Conservation (phyloP, 2,329 filamentous ascomycete genomes). For the Colletotrichum gigasporum region DNA sequence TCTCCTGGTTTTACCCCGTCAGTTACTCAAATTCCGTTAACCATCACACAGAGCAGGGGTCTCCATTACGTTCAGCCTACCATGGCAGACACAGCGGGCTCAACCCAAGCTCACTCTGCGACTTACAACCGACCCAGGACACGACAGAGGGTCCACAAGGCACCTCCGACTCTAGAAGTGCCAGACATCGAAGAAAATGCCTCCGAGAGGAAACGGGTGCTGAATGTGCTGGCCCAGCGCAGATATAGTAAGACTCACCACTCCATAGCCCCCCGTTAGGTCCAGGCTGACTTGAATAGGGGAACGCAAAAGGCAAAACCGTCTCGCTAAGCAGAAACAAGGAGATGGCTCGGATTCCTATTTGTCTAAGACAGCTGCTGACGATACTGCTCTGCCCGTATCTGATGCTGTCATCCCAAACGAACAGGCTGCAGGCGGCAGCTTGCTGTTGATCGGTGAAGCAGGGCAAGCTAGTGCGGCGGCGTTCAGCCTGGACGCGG, state of each 20-base stretch:
- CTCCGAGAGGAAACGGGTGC: slow-evolving; percentile 60
- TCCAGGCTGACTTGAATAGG: slow-evolving; percentile 32
- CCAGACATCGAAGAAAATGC: slow-evolving; percentile 61
- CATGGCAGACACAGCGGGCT: not conserved
- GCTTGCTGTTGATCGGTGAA: not conserved
- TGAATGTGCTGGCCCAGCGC: slow-evolving; percentile 64
- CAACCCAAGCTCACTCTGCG: not conserved
- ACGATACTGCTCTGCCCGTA: not conserved
- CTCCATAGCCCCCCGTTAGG: not conserved
- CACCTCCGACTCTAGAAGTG: slow-evolving; percentile 50
- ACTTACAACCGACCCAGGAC: slow-evolving; percentile 29
- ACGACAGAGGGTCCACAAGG: slow-evolving; percentile 51
- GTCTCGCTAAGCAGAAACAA: slow-evolving; percentile 8
- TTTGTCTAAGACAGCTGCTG: slow-evolving; percentile 3
- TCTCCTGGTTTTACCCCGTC: not conserved
- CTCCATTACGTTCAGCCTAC: not conserved
- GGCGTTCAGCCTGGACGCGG: slow-evolving; percentile 5
- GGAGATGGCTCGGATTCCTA: not conserved
- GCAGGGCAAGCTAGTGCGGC: slow-evolving; percentile 13
- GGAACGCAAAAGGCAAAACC: slow-evolving; percentile 39
- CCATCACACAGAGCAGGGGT: not conserved
- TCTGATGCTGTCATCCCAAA: not conserved
- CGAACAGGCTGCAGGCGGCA: slow-evolving; percentile 3
- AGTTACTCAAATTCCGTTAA: too few species aligned
- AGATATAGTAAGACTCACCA: slow-evolving; percentile 54